Evolutionary conservation across 805 yeast species (phyloP).

Genomic region (Gaillardinia entomophila): DNA sequence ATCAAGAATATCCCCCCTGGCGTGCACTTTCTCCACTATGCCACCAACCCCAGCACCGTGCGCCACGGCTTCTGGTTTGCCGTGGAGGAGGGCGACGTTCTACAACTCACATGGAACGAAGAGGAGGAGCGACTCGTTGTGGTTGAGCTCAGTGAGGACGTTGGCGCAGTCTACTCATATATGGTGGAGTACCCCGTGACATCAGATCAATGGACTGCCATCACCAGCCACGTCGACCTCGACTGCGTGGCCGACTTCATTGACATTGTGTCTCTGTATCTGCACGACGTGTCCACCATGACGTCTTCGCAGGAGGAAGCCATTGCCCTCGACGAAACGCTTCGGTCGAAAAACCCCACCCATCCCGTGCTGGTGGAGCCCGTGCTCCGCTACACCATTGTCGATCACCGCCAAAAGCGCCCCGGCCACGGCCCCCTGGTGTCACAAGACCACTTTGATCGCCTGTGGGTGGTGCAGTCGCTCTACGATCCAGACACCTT

Average conservation of each 20-base stretch:
- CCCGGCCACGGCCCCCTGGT: slow-evolving; percentile 20
- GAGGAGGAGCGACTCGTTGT: slow-evolving; percentile 21
- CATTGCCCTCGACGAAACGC: slow-evolving; percentile 29
- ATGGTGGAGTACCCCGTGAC: slow-evolving; percentile 39
- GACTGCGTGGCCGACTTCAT: slow-evolving; percentile 10
- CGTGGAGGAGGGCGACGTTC: slow-evolving; percentile 26
- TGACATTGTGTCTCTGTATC: not conserved
- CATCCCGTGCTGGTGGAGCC: slow-evolving; percentile 19
- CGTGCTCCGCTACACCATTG: slow-evolving; percentile 36
- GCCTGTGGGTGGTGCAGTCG: slow-evolving; percentile 50
- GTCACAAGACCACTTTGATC: slow-evolving; percentile 53
- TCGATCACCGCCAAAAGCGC: slow-evolving; percentile 36
- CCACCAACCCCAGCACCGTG: slow-evolving; percentile 18
- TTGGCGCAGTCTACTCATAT: slow-evolving; percentile 20
- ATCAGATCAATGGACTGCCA: slow-evolving; percentile 8
- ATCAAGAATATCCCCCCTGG: slow-evolving; percentile 48
- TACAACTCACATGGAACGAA: slow-evolving; percentile 32
- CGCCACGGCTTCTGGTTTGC: slow-evolving; percentile 38
- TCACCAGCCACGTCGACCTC: slow-evolving; percentile 14
- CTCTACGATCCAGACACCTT: slow-evolving; percentile 26
- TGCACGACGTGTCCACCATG: slow-evolving; percentile 34
- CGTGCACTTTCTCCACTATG: slow-evolving; percentile 50
- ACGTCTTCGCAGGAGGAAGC: slow-evolving; percentile 49
- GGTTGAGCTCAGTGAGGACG: slow-evolving; percentile 14
- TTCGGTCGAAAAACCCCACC: slow-evolving; percentile 16